These are phyloP conservation scores for Hypocrella siamensis DNA, from an alignment of 2,329 filamentous ascomycete genomes.

Conservation along the genomic window DNA sequence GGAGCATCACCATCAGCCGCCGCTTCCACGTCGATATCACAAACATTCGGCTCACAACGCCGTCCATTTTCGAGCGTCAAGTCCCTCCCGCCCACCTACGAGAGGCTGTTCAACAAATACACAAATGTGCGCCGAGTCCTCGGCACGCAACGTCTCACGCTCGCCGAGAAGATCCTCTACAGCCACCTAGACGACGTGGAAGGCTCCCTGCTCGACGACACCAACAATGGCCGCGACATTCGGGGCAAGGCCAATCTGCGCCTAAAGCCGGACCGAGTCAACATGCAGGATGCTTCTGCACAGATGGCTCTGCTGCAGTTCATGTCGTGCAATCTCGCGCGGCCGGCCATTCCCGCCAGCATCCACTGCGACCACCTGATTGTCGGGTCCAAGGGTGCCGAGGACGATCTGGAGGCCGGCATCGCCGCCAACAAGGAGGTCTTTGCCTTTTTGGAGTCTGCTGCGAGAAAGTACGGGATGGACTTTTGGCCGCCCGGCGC, in stretches of 20 bases:
- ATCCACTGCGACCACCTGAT: slow-evolving; percentile 99
- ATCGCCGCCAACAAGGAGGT: slow-evolving; percentile 92
- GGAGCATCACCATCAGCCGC: slow-evolving; percentile 1
- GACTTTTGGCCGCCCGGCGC: slow-evolving; percentile 93
- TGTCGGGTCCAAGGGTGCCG: slow-evolving; percentile 81
- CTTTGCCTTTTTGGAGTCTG: slow-evolving; percentile 92
- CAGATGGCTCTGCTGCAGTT: slow-evolving; percentile 98
- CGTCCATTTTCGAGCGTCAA: slow-evolving; percentile 23
- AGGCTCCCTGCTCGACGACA: slow-evolving; percentile 70
- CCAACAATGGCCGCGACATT: slow-evolving; percentile 69
- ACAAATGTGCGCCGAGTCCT: slow-evolving; percentile 60
- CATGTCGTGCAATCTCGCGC: slow-evolving; percentile 86
- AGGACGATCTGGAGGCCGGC: slow-evolving; percentile 68
- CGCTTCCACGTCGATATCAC: slow-evolving; percentile 1
- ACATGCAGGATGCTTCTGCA: slow-evolving; percentile 97
- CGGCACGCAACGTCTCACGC: slow-evolving; percentile 52
- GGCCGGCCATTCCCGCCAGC: slow-evolving; percentile 85
- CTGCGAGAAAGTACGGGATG: slow-evolving; percentile 79
- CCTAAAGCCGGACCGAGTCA: slow-evolving; percentile 91
- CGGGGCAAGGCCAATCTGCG: slow-evolving; percentile 85
- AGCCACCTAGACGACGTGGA: slow-evolving; percentile 83
- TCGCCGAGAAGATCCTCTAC: slow-evolving; percentile 97
- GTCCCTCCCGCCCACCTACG: slow-evolving; percentile 54
- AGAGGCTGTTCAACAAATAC: slow-evolving; percentile 65
- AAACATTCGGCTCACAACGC: slow-evolving; percentile 8